Evolutionary conservation across 2,329 filamentous ascomycete species (phyloP).

Genomic region (Fusarium burgessii): DNA sequence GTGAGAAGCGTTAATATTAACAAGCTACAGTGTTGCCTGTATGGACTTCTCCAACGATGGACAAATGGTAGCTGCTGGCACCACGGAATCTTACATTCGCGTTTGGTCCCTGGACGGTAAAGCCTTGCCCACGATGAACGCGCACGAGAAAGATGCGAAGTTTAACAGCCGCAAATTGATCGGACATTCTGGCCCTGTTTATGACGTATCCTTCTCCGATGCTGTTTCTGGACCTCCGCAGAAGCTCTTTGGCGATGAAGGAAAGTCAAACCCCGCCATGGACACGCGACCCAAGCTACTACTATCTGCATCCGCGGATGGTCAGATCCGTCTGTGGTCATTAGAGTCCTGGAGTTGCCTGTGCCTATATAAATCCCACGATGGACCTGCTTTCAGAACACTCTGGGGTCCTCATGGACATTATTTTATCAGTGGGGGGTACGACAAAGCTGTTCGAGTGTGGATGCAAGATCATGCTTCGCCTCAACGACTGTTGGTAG

Average conservation of each 20-base stretch:
- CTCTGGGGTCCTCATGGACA: conserved; percentile 93
- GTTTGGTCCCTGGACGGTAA: conserved; percentile 93
- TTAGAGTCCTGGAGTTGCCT: conserved; percentile 92
- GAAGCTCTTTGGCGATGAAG: conserved; percentile 64
- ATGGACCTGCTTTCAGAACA: conserved; percentile 88
- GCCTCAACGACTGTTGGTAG: conserved; percentile 86
- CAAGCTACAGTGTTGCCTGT: conserved; percentile 76
- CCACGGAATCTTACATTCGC: conserved; percentile 93
- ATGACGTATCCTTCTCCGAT: conserved; percentile 87
- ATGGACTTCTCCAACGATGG: conserved; percentile 96
- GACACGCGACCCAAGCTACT: conserved; percentile 78
- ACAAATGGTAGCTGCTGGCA: conserved; percentile 87
- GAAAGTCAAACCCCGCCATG: conserved; percentile 55
- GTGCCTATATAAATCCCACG: conserved; percentile 93
- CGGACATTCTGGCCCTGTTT: conserved; percentile 91
- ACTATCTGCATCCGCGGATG: conserved; percentile 88
- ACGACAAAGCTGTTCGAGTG: conserved; percentile 89
- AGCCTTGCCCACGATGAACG: conserved; percentile 76
- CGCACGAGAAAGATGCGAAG: conserved; percentile 68
- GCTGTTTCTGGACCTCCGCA: conserved; percentile 68
- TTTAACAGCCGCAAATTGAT: conserved; percentile 79
- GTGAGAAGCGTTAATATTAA: conserved; percentile 21
- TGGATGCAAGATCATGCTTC: conserved; percentile 96
- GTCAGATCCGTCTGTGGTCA: conserved; percentile 91
- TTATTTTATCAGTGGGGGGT: conserved; percentile 90